Conservation (phyloP, 768 basidiomycete genomes). For the Leccinum incarnatum region DNA sequence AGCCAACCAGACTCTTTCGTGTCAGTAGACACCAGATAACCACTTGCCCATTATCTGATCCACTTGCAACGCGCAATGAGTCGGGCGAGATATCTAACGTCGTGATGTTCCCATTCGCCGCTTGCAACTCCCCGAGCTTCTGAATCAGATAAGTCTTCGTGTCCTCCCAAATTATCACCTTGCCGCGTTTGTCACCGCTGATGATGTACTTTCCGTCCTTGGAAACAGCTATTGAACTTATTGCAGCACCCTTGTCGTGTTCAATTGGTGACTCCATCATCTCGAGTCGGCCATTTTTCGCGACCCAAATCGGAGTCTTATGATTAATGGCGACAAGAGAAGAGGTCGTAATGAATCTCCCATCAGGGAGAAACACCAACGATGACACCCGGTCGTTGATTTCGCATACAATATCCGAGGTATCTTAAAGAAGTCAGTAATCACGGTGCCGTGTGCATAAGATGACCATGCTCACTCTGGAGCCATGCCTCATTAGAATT, state of each 20-base stretch:
- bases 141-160: neutral
- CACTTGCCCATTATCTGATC: slow-evolving; percentile 4
- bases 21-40: slow-evolving; percentile 3
- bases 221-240: slow-evolving; percentile 3
- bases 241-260: neutral
- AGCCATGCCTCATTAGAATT: neutral
- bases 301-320: neutral
- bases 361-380: slow-evolving; percentile 2
- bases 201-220: slow-evolving; percentile 10
- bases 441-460: neutral
- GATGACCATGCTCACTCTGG: neutral
- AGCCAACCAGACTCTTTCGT: neutral
- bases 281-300: neutral
- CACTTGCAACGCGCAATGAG: slow-evolving; percentile 1
- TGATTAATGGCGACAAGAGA: neutral
- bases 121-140: neutral
- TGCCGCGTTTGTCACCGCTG: slow-evolving; percentile 5
- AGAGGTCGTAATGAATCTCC: neutral
- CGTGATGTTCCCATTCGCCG: neutral
- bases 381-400: slow-evolving; percentile 1
- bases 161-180: slow-evolving; percentile 11
- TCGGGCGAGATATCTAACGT: slow-evolving; percentile 10
- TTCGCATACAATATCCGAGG: neutral
- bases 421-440: neutral
- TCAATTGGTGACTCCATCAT: neutral